Conservation (phyloP, 1,284 basidiomycete species). For the Megacollybia platyphylla region DNA sequence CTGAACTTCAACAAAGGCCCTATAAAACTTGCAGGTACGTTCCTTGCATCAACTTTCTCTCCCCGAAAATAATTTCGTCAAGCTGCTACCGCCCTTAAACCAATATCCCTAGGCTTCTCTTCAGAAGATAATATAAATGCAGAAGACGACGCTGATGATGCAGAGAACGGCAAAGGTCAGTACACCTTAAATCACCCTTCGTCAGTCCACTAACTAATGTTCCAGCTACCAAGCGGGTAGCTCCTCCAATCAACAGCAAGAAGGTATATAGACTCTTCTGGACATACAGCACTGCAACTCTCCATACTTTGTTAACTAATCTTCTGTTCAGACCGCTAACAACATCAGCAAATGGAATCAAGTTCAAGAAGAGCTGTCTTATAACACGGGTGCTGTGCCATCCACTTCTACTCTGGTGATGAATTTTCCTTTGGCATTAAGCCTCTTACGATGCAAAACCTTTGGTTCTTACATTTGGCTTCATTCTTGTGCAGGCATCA, state of each 20-base stretch:
- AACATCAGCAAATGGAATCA: conserved; percentile 95
- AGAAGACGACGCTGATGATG: conserved; percentile 24
- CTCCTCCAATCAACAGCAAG: conserved; percentile 76
- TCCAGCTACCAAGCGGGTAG: conserved; percentile 58
- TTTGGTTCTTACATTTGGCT: conserved; percentile 15
- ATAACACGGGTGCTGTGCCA: conserved; percentile 18
- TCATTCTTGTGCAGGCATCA: conserved; percentile 16
- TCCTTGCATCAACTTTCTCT: conserved; percentile 2
- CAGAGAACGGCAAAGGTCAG: conserved; percentile 49
- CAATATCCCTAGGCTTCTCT: conserved; percentile 43
- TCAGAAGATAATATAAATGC: conserved; percentile 29
- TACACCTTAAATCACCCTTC: conserved; percentile 10
- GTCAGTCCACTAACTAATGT: conserved; percentile 21
- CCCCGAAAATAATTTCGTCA: conserved; percentile 3
- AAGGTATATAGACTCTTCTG: conserved; percentile 45
- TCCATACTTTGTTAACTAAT: not conserved
- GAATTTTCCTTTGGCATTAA: conserved; percentile 16
- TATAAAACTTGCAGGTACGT: conserved; percentile 21
- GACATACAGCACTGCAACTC: not conserved
- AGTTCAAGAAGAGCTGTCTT: conserved; percentile 73
- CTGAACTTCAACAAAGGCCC: conserved; percentile 55
- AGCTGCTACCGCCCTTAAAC: conserved; percentile 18
- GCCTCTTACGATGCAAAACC: conserved; percentile 11
- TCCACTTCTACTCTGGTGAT: conserved; percentile 23
- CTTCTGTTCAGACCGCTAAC: conserved; percentile 49